Percentiles rank a stretch among this genome's conserved stretches.
These are phyloP conservation scores for Pyrenophora graminea DNA, from an alignment of 2,329 filamentous ascomycete genomes.

Conservation along the genomic window DNA sequence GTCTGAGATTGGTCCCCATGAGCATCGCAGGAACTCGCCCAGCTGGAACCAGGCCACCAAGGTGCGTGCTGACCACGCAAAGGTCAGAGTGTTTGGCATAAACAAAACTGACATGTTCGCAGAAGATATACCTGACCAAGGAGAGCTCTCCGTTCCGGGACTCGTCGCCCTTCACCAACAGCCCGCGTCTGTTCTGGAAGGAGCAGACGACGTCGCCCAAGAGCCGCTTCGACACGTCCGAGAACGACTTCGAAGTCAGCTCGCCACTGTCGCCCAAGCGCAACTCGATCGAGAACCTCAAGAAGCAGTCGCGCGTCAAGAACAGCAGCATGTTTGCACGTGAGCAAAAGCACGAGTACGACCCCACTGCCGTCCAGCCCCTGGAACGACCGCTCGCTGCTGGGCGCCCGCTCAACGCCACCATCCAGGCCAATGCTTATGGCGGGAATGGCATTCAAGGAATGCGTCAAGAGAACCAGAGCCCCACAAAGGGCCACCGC, in stretches of 20 bases:
- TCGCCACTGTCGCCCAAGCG: conserved; percentile 75
- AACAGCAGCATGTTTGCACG: conserved; percentile 97
- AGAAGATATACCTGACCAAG: conserved; percentile 71
- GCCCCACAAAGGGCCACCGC: conserved; percentile 39
- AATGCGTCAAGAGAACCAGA: conserved; percentile 36
- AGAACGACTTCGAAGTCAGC: conserved; percentile 64
- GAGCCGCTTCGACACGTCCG: conserved; percentile 61
- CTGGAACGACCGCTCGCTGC: conserved; percentile 81
- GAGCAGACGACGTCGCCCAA: conserved; percentile 66
- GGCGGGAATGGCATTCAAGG: conserved; percentile 61
- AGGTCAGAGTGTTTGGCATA: conserved; percentile 11
- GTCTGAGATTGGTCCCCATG: conserved; percentile 84
- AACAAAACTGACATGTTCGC: conserved; percentile 31
- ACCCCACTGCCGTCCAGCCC: conserved; percentile 75
- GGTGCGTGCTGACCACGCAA: conserved; percentile 53
- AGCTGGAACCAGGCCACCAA: conserved; percentile 79
- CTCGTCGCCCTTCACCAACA: conserved; percentile 74
- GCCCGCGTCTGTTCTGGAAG: conserved; percentile 91
- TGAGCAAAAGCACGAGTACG: conserved; percentile 90
- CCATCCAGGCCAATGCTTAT: conserved; percentile 73
- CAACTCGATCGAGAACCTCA: conserved; percentile 92
- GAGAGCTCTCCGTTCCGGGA: conserved; percentile 80
- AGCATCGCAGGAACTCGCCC: conserved; percentile 87
- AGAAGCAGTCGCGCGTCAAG: conserved; percentile 92
- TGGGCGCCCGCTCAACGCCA: conserved; percentile 59